Conservation (phyloP, 1,284 basidiomycete species). For the Marasmius oreades region DNA sequence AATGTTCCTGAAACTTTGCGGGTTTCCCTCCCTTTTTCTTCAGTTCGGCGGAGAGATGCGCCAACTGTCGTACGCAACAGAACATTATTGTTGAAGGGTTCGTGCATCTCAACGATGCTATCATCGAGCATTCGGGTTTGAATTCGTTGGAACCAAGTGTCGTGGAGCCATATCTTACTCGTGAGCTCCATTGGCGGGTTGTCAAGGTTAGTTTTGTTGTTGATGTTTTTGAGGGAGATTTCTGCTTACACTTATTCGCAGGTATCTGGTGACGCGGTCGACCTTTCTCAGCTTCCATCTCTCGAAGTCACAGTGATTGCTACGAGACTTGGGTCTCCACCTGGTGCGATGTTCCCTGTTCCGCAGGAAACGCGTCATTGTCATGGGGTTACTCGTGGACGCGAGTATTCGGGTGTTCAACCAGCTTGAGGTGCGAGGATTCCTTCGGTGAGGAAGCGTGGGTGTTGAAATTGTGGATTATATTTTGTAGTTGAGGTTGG, state of each 20-base stretch:
- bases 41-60: too few species aligned
- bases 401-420: not conserved
- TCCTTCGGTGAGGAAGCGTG: too few species aligned
- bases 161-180: conserved; percentile 35
- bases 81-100: conserved; percentile 50
- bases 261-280: conserved; percentile 8
- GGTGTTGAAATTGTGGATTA: too few species aligned
- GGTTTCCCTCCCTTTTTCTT: too few species aligned
- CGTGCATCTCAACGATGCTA: conserved; percentile 40
- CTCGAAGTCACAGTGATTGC: conserved; percentile 10
- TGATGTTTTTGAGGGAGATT: not conserved
- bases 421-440: too few species aligned
- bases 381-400: conserved; percentile 14
- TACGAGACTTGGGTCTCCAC: conserved; percentile 6
- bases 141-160: conserved; percentile 29
- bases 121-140: conserved; percentile 26
- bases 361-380: conserved; percentile 9
- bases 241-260: not conserved
- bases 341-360: conserved; percentile 12
- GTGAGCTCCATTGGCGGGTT: conserved; percentile 37
- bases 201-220: conserved; percentile 23
- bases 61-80: conserved; percentile 30
- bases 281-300: conserved; percentile 1
- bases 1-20: too few species aligned
- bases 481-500: too few species aligned